Percentiles rank a stretch among this genome's conserved stretches.
phyloP scores from a whole-genome alignment of 257 asterid species.

The Fraxinus cuspidata region DNA sequence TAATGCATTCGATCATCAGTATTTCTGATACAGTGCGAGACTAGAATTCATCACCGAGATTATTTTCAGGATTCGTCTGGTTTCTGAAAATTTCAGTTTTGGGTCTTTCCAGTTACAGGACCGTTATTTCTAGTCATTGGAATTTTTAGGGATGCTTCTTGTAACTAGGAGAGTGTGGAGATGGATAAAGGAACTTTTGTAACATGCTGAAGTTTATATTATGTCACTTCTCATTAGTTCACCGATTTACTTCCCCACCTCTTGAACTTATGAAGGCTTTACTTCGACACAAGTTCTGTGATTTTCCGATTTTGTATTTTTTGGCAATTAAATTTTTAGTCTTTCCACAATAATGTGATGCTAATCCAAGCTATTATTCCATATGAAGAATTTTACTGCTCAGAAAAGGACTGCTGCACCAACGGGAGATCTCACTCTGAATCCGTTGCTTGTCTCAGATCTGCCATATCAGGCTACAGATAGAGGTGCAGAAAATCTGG shows the following conservation, averaged over 20 bases:
- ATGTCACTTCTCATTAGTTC: background rate
- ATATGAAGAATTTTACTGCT: slow-evolving; percentile 48
- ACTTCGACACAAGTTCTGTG: background rate
- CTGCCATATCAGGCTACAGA: slow-evolving; percentile 37
- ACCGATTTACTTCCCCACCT: background rate
- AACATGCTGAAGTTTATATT: slow-evolving; percentile 7
- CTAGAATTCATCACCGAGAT: background rate
- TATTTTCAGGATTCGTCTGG: background rate
- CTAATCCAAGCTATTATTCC: slow-evolving; percentile 28
- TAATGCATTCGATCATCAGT: background rate
- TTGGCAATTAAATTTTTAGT: background rate
- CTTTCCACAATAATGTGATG: slow-evolving; percentile 7
- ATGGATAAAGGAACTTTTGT: background rate
- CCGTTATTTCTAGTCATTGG: background rate
- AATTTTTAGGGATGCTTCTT: background rate
- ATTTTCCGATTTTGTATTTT: slow-evolving; percentile 11
- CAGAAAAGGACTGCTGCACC: slow-evolving; percentile 39
- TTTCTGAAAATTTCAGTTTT: background rate
- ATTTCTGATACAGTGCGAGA: background rate
- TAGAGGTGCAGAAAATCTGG: slow-evolving; percentile 40
- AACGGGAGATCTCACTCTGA: slow-evolving; percentile 41
- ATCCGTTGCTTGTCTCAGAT: slow-evolving; percentile 49
- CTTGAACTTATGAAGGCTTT: background rate
- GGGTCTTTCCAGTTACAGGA: background rate
- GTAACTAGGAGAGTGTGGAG: background rate